A percentile compares a stretch with the other conserved stretches of the same genome.
Conservation (phyloP, 177 flowering plant genomes). For the Tripterygium wilfordii region DNA sequence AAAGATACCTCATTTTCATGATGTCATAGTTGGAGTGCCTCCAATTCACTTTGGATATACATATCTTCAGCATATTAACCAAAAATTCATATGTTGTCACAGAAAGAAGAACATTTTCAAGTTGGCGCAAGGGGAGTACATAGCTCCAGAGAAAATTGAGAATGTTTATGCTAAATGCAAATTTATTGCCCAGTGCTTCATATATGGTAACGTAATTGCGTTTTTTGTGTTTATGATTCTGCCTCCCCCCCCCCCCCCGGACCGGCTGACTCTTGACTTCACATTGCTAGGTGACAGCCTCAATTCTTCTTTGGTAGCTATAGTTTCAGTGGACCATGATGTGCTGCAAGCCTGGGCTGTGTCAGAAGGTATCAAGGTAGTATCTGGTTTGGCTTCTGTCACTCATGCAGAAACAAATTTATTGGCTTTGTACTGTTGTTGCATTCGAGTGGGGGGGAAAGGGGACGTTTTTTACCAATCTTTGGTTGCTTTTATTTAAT, state of each 20-base stretch:
- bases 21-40: no score
- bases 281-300: slow-evolving; percentile 97
- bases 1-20: no score
- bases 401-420: no score
- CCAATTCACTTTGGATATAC: background rate
- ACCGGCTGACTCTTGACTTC: no score
- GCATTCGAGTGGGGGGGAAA: no score
- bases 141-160: slow-evolving; percentile 97
- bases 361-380: slow-evolving; percentile 84
- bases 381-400: no score
- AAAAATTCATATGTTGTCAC: slow-evolving; percentile 8
- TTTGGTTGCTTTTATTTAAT: no score
- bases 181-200: slow-evolving; percentile 79
- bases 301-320: slow-evolving; percentile 76
- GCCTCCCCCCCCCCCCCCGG: no score
- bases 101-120: slow-evolving; percentile 98
- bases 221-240: no score
- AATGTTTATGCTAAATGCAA: slow-evolving; percentile 94
- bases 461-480: no score
- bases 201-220: slow-evolving; percentile 89
- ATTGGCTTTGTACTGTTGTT: no score
- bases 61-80: background rate
- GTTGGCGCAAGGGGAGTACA: slow-evolving; percentile 96
- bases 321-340: slow-evolving; percentile 79
- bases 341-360: slow-evolving; percentile 74